Conservation (phyloP, 1,284 basidiomycete species). For the Neonothopanus nambi region DNA sequence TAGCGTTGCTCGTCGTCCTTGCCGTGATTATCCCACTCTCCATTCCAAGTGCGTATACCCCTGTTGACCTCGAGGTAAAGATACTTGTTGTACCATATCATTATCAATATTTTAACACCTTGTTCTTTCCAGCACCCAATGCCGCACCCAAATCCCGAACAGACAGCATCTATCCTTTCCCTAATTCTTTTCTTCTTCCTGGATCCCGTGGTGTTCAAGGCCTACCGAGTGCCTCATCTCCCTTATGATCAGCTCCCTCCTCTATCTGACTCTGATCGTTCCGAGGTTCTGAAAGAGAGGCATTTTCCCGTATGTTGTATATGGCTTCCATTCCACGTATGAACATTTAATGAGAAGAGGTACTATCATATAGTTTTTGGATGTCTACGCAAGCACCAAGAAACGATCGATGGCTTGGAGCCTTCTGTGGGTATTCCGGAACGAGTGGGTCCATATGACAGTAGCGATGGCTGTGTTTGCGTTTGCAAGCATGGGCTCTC, state of each 20-base stretch:
- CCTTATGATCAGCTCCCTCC: conserved; percentile 39
- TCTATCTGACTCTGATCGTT: conserved; percentile 47
- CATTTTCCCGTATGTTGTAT: conserved; percentile 21
- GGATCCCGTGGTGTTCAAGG: conserved; percentile 40
- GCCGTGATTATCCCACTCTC: conserved; percentile 39
- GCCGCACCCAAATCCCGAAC: conserved; percentile 47
- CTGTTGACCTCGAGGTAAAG: conserved; percentile 43
- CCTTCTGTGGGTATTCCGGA: conserved; percentile 5
- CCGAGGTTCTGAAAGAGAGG: conserved; percentile 24
- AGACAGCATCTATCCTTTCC: conserved; percentile 50
- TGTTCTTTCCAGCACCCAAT: conserved; percentile 31
- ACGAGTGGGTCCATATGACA: conserved; percentile 1
- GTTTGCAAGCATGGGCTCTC: conserved; percentile 38
- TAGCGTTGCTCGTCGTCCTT: conserved; percentile 32
- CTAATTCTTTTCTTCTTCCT: conserved; percentile 52
- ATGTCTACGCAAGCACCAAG: not conserved
- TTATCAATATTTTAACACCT: too few species aligned
- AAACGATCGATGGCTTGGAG: not conserved
- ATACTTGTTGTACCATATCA: too few species aligned
- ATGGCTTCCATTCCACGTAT: too few species aligned
- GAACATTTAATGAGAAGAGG: too few species aligned
- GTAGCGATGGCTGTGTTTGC: conserved; percentile 23
- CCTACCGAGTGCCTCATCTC: conserved; percentile 30
- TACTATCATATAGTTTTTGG: too few species aligned
- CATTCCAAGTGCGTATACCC: conserved; percentile 43